Conservation (phyloP, 2,329 filamentous ascomycete species). For the Fusarium odoratissimum region DNA sequence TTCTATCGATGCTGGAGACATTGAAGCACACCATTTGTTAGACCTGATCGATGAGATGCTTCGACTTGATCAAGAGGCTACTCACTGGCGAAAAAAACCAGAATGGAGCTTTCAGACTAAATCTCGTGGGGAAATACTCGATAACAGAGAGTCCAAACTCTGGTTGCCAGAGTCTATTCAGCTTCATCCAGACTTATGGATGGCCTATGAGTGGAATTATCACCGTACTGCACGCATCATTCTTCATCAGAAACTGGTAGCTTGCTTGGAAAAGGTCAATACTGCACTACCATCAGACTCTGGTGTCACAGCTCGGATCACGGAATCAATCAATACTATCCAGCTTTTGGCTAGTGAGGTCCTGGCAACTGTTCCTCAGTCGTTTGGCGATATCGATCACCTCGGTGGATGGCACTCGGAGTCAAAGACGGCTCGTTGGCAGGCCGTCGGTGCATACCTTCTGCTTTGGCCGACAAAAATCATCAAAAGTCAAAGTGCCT, state of each 20-base stretch:
- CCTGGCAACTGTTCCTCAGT: constrained; percentile 53
- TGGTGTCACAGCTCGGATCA: neutral
- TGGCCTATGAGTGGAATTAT: constrained; percentile 57
- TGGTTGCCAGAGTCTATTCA: constrained; percentile 46
- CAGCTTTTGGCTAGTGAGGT: constrained; percentile 48
- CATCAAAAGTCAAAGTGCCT: constrained; percentile 43
- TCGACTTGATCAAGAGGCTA: constrained; percentile 46
- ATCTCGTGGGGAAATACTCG: constrained; percentile 30
- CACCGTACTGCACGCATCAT: constrained; percentile 53
- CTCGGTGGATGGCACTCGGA: constrained; percentile 23
- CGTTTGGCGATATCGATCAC: constrained; percentile 51
- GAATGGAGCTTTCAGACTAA: constrained; percentile 50
- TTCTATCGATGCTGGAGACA: constrained; percentile 3
- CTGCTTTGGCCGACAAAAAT: constrained; percentile 55
- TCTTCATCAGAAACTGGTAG: constrained; percentile 50
- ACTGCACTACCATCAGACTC: neutral
- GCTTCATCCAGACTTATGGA: constrained; percentile 54
- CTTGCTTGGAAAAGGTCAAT: constrained; percentile 40
- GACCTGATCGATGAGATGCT: constrained; percentile 48
- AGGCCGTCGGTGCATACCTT: constrained; percentile 52
- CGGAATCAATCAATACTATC: constrained; percentile 29
- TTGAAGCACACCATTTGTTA: constrained; percentile 17
- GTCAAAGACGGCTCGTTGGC: constrained; percentile 40
- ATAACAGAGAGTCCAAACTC: neutral
- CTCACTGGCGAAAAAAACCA: constrained; percentile 47